Base-by-base conservation (phyloP, 2,329 filamentous ascomycete genomes). In the Fusarium xyrophilum region DNA sequence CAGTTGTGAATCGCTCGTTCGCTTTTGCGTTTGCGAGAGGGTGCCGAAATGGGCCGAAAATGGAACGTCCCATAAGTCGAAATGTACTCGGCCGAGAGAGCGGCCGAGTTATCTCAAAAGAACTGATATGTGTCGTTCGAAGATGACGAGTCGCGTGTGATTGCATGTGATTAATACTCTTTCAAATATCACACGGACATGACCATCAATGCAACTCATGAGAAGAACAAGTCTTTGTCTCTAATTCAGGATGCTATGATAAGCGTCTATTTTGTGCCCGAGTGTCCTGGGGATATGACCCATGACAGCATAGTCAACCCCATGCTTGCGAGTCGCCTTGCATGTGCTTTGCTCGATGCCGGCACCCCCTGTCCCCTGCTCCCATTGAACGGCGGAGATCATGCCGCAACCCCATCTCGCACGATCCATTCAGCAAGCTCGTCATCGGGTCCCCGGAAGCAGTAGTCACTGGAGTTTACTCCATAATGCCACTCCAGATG, bases 341-440 rank as follows among this genome's bases (percentile, higher is more conserved):
- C 63, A 58, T 63, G 57, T 53, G 52, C 42, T 50, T 50, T 57
- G 38, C 56, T 68, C 66, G 43, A 68, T 69, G 56, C 66, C 61
- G 56, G 42, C 33, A 47, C 52, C 56, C 66, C 66, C 66, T 68
- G 66, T 51, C 30, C 62, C 66, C 65, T 63, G 48, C 30, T 27
- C 35, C 32, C 25, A 36, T 35, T 57, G 43, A 58, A 44, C 33
- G 38, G 39, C 48, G 65, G 61, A 64, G 59, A 71, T 63, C 62
- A 65, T 60, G 60, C 64, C 60, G 52, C 42, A 21, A 38, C 58
- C 57, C 65, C 56, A 63, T 53, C 46, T 50, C 52, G 25, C 46
- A 33, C 46, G 53, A 69, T 60, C 51, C 38, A 69, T 60, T 47
- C 38, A 19, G 38, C 40, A 48, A 69, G 58, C 65, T 69, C 68